A percentile compares a stretch with the other conserved stretches of the same genome.
These are phyloP conservation scores for Gossypium stocksii DNA, from an alignment of 345 rosid genomes.

Conservation along the genomic window DNA sequence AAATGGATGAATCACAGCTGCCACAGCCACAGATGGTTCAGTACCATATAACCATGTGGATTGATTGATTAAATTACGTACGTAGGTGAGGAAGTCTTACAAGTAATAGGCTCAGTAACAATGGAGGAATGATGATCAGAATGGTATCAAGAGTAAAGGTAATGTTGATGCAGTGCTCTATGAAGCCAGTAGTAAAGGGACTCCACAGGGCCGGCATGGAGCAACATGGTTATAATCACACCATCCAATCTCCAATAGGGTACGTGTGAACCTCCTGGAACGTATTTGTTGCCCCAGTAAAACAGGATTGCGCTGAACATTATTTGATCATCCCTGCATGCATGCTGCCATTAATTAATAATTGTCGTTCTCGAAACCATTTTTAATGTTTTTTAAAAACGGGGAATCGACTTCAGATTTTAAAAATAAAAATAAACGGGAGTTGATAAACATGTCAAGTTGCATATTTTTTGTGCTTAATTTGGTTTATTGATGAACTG, in stretches of 20 bases:
- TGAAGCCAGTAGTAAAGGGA: conserved; percentile 80
- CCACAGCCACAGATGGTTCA: not conserved
- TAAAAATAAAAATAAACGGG: no score
- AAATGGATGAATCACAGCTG: conserved; percentile 88
- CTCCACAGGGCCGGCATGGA: conserved; percentile 76
- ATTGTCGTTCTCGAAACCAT: no score
- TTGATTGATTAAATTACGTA: no score
- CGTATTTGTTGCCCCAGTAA: conserved; percentile 14
- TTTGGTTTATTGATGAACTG: no score
- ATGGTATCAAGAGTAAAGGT: conserved; percentile 76
- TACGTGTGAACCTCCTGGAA: conserved; percentile 31
- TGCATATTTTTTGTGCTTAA: no score
- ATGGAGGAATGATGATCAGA: conserved; percentile 91
- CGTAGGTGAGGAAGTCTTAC: conserved; percentile 24
- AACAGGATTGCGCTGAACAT: conserved; percentile 47
- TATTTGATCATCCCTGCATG: conserved; percentile 71
- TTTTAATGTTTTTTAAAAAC: no score
- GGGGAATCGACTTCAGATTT: no score
- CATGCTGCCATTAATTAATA: not conserved
- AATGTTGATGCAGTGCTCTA: conserved; percentile 72
- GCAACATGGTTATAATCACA: conserved; percentile 30
- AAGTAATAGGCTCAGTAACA: conserved; percentile 75
- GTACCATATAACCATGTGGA: not conserved
- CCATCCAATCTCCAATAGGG: conserved; percentile 69
- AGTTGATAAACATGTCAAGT: no score